phyloP scores from a whole-genome alignment of 1,139 yeast genomes.

The Dujonia santamariae region DNA sequence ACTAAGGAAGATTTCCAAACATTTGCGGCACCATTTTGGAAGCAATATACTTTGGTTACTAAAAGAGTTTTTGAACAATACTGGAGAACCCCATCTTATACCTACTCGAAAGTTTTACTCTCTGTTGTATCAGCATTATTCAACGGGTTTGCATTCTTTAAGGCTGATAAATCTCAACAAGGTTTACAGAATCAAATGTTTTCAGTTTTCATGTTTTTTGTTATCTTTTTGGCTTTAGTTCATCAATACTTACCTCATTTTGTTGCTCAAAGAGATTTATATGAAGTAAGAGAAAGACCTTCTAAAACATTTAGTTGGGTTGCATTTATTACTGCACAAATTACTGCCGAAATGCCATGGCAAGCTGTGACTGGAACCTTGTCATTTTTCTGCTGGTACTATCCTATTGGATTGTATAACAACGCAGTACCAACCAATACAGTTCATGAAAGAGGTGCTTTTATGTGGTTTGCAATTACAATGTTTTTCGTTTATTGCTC shows the following conservation, averaged over 20 bases:
- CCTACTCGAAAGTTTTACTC: slow-evolving; percentile 38
- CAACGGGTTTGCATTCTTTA: slow-evolving; percentile 45
- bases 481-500: slow-evolving; percentile 31
- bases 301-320: slow-evolving; percentile 28
- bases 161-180: slow-evolving; percentile 27
- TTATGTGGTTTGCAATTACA: slow-evolving; percentile 43
- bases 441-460: slow-evolving; percentile 36
- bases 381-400: slow-evolving; percentile 74
- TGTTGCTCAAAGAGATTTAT: slow-evolving; percentile 32
- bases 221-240: slow-evolving; percentile 49
- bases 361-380: slow-evolving; percentile 62
- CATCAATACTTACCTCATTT: slow-evolving; percentile 46
- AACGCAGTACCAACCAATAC: slow-evolving; percentile 43
- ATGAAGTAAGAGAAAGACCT: slow-evolving; percentile 37
- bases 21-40: slow-evolving; percentile 27
- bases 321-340: slow-evolving; percentile 52
- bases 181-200: slow-evolving; percentile 51
- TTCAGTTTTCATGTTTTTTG: slow-evolving; percentile 51
- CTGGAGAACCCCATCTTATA: slow-evolving; percentile 44
- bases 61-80: slow-evolving; percentile 30
- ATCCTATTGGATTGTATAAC: slow-evolving; percentile 68
- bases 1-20: slow-evolving; percentile 19
- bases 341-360: slow-evolving; percentile 76
- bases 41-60: slow-evolving; percentile 23
- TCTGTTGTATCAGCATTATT: slow-evolving; percentile 39